Conservation (phyloP, 768 basidiomycete genomes). For the Daedalea quercina region DNA sequence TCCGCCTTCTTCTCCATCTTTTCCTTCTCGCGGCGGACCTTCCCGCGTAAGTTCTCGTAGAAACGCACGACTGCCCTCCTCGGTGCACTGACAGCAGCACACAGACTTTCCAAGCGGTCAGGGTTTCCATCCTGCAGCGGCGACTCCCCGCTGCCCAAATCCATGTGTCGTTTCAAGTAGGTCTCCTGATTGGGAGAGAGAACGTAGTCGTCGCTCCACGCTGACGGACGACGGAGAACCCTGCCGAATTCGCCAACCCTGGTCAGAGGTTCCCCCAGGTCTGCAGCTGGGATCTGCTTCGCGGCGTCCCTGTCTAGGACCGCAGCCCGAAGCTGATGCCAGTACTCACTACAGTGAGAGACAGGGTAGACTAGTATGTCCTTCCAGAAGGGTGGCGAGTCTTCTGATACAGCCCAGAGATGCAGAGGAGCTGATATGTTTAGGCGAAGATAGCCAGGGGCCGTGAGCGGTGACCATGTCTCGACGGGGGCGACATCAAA, state of each 20-base stretch:
- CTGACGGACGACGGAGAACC: constrained; percentile 49
- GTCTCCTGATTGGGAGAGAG: constrained; percentile 64
- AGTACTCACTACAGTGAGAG: constrained; percentile 41
- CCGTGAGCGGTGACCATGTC: constrained; percentile 38
- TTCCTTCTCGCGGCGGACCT: constrained; percentile 35
- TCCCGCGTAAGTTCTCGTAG: constrained; percentile 34
- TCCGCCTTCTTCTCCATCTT: constrained; percentile 28
- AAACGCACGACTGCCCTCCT: constrained; percentile 37
- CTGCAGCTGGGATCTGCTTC: constrained; percentile 6
- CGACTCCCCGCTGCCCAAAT: constrained; percentile 33
- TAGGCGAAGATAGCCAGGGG: constrained; percentile 63
- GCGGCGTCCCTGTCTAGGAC: constrained; percentile 32
- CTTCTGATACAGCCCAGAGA: constrained; percentile 51
- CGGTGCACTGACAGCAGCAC: constrained; percentile 53
- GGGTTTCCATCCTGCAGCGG: constrained; percentile 44
- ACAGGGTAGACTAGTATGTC: constrained; percentile 33
- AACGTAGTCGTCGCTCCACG: constrained; percentile 58
- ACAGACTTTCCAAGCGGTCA: constrained; percentile 38
- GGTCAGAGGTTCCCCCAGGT: background rate
- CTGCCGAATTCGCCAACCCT: constrained; percentile 24
- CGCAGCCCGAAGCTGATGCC: constrained; percentile 47
- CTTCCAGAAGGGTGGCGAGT: constrained; percentile 49
- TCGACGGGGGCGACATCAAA: constrained; percentile 40
- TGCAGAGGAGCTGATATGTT: constrained; percentile 47
- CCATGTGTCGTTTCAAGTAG: constrained; percentile 50